Evolutionary conservation across 2,329 filamentous ascomycete species (phyloP), one percentile per base, ranked within the genome.

Genomic region (Colletotrichum gigasporum): DNA sequence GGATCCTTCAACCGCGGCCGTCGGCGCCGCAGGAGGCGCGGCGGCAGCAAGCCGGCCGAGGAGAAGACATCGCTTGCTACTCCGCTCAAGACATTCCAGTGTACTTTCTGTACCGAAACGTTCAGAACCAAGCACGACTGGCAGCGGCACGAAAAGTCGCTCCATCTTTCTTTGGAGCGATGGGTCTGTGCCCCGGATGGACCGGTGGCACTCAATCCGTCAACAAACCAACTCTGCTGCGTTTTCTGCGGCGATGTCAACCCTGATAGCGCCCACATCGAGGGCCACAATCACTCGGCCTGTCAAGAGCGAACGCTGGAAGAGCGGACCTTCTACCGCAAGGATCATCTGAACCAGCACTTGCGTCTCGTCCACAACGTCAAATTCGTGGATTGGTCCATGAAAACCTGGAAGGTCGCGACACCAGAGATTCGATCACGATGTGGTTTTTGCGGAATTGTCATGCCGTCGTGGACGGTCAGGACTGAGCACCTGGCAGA

Each of bases 41-140:
- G 79, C 9, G 74, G 79, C 0, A 72, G 75, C 10, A 80, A 78
- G 67, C 71, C 72, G 11, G 67, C 67, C 1, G 77, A 79, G 1
- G 79, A 81, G 12, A 73, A 72, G 48, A 73, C 72, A 1, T 68
- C 72, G 7, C 74, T 84, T 2, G 69, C 70, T 10, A 75, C 77
- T 3, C 84, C 83, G 2, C 77, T 83, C 62, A 87, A 86, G 70
- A 86, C 85, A 2, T 89, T 85, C 74, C 87, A 90, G 74, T 90
- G 88, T 74, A 90, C 88, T 66, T 90, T 90, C 79, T 90, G 88
- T 73, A 90, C 88, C 6, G 87, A 90, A 68, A 88, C 86, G 0
- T 90, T 90, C 75, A 81, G 87, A 68, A 90, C 87, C 3, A 90
- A 90, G 72, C 87, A 90, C 70, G 88, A 90, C 74, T 90, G 88